Evolutionary conservation across 2,329 filamentous ascomycete genomes (phyloP), one percentile per base, ranked within the genome.

Genomic region (Amphichorda felina): DNA sequence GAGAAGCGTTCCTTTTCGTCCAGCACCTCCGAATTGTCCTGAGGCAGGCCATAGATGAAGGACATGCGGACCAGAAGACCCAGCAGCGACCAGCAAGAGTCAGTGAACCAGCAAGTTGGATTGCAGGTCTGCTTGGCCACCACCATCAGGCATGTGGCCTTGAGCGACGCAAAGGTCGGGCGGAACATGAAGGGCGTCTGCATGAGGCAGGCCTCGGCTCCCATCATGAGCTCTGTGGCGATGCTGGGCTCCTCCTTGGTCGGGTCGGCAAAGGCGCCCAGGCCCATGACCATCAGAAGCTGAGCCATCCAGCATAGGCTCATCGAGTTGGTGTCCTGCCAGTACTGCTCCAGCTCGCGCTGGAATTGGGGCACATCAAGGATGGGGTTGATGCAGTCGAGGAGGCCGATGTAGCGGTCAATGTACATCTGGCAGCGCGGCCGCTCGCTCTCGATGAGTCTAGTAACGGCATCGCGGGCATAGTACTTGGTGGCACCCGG

Each of bases 121-220:
- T 57, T 57, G 43, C 54, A 57, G 7, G 56, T 46, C 30, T 56
- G 51, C 41, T 57, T 57, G 18, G 55, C 55, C 24, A 57, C 48
- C 16, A 54, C 49, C 48, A 56, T 55, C 14, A 59, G 42, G 13
- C 47, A 46, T 9, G 57, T 38, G 2, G 49, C 45, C 36, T 53
- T 50, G 11, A 57, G 43, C 1, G 49, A 45, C n/a, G 51, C 41
- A 22, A 56, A 41, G 3, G 50, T 56, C 7, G 55, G 55, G 2
- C 55, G 53, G 33, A 56, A 56, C 49, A 57, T 57, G 38, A 56
- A 57, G 2, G 54, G 53, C 4, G 55, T 59, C 42, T 59, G 54
- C 48, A 55, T 54, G 4, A 59, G 45, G 24, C 55, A 59, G 0
- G 55, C 54, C 35, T 57, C 55, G 8, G 55, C 50, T 3, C 53